Percentiles rank a stretch among this genome's conserved stretches.
Conservation (phyloP, 2,329 filamentous ascomycete genomes). For the Myriosclerotinia duriaeana region DNA sequence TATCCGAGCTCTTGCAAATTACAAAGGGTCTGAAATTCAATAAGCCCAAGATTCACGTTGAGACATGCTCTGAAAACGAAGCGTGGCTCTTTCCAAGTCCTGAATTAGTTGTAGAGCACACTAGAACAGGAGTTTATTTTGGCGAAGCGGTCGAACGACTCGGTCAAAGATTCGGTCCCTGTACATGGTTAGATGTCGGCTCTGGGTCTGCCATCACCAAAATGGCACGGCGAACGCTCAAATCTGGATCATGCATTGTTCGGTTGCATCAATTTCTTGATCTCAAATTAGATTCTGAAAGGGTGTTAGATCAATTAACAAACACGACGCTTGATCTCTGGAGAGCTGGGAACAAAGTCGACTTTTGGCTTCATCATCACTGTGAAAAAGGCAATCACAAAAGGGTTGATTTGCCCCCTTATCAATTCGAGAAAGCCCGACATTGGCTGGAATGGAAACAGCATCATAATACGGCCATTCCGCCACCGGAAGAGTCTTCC, state of each 20-base stretch:
- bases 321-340: slow-evolving; percentile 37
- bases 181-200: background rate
- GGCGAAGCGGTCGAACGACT: background rate
- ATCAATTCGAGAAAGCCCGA: slow-evolving; percentile 2
- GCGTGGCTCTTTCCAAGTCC: background rate
- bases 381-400: slow-evolving; percentile 31
- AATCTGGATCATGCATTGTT: background rate
- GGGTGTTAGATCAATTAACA: slow-evolving; percentile 29
- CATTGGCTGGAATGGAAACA: slow-evolving; percentile 13
- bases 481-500: background rate
- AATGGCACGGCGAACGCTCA: background rate
- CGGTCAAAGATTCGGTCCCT: background rate
- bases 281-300: slow-evolving; percentile 24
- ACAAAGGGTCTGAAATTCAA: background rate
- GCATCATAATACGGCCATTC: background rate
- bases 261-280: background rate
- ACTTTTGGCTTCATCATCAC: slow-evolving; percentile 40
- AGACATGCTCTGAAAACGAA: background rate
- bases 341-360: slow-evolving; percentile 34
- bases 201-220: background rate
- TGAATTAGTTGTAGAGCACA: background rate
- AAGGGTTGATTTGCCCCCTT: slow-evolving; percentile 20
- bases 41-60: background rate
- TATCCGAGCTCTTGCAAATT: background rate
- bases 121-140: background rate